Conservation (phyloP, 1,284 basidiomycete species). For the Schizophyllum amplum region DNA sequence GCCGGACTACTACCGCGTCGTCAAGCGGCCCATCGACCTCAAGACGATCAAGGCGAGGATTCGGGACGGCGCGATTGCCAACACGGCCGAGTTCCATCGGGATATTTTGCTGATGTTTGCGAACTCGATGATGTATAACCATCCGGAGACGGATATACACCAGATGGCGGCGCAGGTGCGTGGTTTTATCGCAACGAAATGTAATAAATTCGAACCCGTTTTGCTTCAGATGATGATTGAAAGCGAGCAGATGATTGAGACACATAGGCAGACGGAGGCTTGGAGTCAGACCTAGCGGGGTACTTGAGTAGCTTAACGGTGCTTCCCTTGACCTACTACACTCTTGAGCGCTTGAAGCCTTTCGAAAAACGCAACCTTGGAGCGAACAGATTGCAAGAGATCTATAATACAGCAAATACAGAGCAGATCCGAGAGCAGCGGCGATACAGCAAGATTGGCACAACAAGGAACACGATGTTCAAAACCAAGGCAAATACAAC, state of each 20-base stretch:
- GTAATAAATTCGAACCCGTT: slow-evolving; percentile 4
- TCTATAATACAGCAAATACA: not conserved
- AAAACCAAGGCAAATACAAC: slow-evolving; percentile 82
- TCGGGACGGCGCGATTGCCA: slow-evolving; percentile 74
- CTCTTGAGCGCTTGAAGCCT: not conserved
- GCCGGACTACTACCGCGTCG: slow-evolving; percentile 84
- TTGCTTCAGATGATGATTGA: slow-evolving; percentile 74
- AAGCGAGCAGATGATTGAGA: slow-evolving; percentile 69
- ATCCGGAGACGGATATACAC: slow-evolving; percentile 74
- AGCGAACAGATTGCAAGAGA: not conserved
- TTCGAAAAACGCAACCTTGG: no score
- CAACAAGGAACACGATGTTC: slow-evolving; percentile 15
- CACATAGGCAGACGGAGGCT: slow-evolving; percentile 72
- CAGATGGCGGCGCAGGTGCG: slow-evolving; percentile 84
- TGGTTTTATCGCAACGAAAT: slow-evolving; percentile 5
- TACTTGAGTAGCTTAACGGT: not conserved
- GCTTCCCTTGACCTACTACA: no score
- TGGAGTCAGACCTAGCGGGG: slow-evolving; percentile 39
- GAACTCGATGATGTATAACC: slow-evolving; percentile 94
- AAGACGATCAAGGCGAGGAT: slow-evolving; percentile 82
- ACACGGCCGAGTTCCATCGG: slow-evolving; percentile 79
- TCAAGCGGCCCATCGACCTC: slow-evolving; percentile 88
- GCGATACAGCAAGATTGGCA: not conserved
- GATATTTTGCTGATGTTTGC: slow-evolving; percentile 92
- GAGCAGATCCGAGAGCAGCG: not conserved